These are phyloP conservation scores for Diplogelasinospora grovesii DNA, from an alignment of 495 filamentous ascomycete genomes.

Conservation along the genomic window DNA sequence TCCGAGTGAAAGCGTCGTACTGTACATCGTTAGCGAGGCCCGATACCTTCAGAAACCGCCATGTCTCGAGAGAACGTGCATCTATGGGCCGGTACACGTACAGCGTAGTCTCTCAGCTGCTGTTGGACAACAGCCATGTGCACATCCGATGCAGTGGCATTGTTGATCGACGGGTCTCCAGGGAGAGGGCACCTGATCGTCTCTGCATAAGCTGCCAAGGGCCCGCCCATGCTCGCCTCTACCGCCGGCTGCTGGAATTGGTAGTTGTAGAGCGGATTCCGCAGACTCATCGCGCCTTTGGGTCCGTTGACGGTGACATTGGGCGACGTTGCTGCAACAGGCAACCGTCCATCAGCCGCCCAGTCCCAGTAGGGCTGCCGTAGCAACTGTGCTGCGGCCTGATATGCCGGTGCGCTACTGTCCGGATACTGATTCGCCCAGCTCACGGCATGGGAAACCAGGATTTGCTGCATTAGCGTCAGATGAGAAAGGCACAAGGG, in stretches of 20 bases:
- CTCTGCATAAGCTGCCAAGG: slow-evolving; percentile 8
- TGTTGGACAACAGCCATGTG: too few species aligned
- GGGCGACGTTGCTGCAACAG: slow-evolving; percentile 16
- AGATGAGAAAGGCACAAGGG: background rate
- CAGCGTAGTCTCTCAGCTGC: too few species aligned
- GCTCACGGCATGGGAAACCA: slow-evolving; percentile 28
- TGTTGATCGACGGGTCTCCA: slow-evolving; percentile 9
- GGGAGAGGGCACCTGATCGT: slow-evolving; percentile 25
- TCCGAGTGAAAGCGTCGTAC: slow-evolving; percentile 31
- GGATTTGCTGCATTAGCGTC: slow-evolving; percentile 25
- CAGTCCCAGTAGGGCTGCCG: slow-evolving; percentile 41
- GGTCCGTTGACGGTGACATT: slow-evolving; percentile 30
- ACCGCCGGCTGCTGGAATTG: slow-evolving; percentile 24
- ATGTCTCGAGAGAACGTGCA: background rate
- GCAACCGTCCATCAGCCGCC: slow-evolving; percentile 25
- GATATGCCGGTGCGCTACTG: slow-evolving; percentile 20
- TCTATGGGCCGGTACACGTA: slow-evolving; percentile 7
- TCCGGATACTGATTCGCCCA: slow-evolving; percentile 26
- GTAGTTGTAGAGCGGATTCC: slow-evolving; percentile 35
- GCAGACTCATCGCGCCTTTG: slow-evolving; percentile 16
- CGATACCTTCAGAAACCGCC: too few species aligned
- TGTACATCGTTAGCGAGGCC: too few species aligned
- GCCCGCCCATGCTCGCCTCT: slow-evolving; percentile 18
- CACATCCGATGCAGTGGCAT: slow-evolving; percentile 18
- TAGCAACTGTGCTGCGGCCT: slow-evolving; percentile 26